phyloP scores from a whole-genome alignment of 371 early-diverging fungal genomes.

The Mortierella sp. region DNA sequence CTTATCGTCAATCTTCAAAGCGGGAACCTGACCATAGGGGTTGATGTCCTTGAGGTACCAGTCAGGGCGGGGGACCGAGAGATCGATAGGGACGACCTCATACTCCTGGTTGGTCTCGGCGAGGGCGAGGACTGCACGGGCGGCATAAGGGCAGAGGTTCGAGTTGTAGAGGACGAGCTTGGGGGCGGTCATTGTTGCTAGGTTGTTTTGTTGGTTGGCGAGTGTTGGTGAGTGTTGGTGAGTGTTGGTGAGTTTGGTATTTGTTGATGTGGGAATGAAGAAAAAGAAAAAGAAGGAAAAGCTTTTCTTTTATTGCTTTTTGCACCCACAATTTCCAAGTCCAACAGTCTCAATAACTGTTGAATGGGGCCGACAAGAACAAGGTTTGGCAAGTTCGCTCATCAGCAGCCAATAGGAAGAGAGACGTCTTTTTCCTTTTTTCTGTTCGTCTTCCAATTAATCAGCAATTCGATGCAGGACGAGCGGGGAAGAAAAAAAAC shows the following conservation, averaged over 20 bases:
- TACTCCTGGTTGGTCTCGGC: constrained; percentile 38
- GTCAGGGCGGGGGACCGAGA: constrained; percentile 43
- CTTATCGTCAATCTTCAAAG: constrained; percentile 47
- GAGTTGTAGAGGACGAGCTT: constrained; percentile 54
- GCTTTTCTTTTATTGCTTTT: not conserved
- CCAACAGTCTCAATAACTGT: not conserved
- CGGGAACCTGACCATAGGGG: constrained; percentile 57
- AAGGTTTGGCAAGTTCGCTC: not conserved
- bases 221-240: not conserved
- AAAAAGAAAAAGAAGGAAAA: not conserved
- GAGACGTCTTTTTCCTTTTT: not conserved
- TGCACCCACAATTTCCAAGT: too few species aligned
- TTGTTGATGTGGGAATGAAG: not conserved
- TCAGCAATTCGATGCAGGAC: not conserved
- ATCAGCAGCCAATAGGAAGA: constrained; percentile 4
- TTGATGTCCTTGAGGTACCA: constrained; percentile 59
- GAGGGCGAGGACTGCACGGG: constrained; percentile 47
- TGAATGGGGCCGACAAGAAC: not conserved
- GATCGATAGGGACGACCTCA: constrained; percentile 39
- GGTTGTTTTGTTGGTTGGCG: not conserved
- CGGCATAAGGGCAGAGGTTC: constrained; percentile 45
- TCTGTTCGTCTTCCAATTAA: not conserved
- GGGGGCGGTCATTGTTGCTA: constrained; percentile 27
- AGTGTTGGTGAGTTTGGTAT: not conserved
- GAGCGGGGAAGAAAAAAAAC: not conserved